A percentile compares a stretch with the other conserved stretches of the same genome.
Conservation (phyloP, 352 stramenopile species). For the Pythium apleroticum region DNA sequence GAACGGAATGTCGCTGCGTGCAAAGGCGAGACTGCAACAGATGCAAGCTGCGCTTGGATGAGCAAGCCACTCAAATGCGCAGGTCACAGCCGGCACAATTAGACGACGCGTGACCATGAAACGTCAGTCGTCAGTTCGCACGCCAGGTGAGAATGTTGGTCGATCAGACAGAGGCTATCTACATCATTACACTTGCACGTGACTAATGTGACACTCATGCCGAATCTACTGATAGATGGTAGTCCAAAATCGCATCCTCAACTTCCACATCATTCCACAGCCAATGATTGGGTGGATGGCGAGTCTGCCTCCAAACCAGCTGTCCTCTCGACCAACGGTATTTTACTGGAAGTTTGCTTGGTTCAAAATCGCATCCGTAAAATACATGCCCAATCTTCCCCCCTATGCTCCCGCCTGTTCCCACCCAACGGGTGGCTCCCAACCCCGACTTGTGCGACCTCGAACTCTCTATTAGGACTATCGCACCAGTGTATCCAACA, state of each 20-base stretch:
- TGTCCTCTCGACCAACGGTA: background rate
- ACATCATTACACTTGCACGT: conserved; percentile 1
- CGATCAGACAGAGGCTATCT: background rate
- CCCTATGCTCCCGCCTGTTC: background rate
- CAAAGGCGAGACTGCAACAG: conserved; percentile 20
- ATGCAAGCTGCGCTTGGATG: conserved; percentile 15
- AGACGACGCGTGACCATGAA: conserved; percentile 17
- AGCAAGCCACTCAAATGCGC: conserved; percentile 3
- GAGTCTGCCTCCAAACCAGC: conserved; percentile 1
- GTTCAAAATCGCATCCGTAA: conserved; percentile 14
- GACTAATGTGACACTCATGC: conserved; percentile 11
- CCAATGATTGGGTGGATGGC: conserved; percentile 1
- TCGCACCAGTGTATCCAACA: background rate
- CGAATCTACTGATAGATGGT: background rate
- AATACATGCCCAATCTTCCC: conserved; percentile 5
- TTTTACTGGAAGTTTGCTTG: background rate
- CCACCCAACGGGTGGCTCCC: background rate
- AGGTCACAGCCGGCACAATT: conserved; percentile 19
- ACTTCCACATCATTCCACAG: conserved; percentile 4
- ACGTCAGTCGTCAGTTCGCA: conserved; percentile 17
- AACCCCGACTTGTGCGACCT: conserved; percentile 11
- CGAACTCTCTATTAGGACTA: conserved; percentile 25
- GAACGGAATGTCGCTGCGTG: conserved; percentile 16
- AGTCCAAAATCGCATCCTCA: background rate
- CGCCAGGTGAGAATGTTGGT: background rate